Base-by-base conservation (phyloP, 371 early-diverging fungal genomes). In the Mortierella sp. region DNA sequence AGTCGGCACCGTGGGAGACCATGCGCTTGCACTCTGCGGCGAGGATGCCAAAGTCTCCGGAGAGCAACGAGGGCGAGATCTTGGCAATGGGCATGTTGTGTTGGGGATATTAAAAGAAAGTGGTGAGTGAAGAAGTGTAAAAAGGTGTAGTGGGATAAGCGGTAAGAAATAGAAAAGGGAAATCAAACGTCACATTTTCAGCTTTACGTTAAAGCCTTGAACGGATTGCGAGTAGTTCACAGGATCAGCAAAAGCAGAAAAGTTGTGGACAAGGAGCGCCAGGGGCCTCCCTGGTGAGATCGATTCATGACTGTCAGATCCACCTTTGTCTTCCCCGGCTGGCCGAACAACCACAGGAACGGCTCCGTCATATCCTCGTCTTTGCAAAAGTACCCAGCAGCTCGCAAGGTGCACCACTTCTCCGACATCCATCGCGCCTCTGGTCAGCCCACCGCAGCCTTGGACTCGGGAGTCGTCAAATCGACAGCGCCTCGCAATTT, bases 11-110 rank as follows among this genome's bases (percentile, higher is more conserved):
- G 80, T 91, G 89, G 44, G 93, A 92, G 48, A 94, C 84, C 97
- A 99, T 97, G 74, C 96, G 92, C 88, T 95, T 92, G 82, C 96
- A 96, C 90, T 99, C 99, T 19, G 88, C 91, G 6, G 96, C 97
- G 57, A 99, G 92, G 60, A 91, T 87, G 73, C 98, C 96, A 90
- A 98, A 99, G 91, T 99, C 99, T 80, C 95, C 91, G 11, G 98
- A 96, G 38, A 99, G 95, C 91, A 99, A 91, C 2, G 98, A 98
- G 50, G 99, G 99, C 21, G 97, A 93, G 84, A 96, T 96, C 82
- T 94, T 96, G 77, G 96, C 94, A 45, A 84, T 84, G 60, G 94
- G 94, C 94, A 94, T 94, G 47, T 68, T 89, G 19, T n/a, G 13
- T 6, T 7, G 48, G 50, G 55, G n/a, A 34, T 38, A 28, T 19